phyloP scores from a whole-genome alignment of 129 eudicot species.

The Ambrosia artemisiifolia region DNA sequence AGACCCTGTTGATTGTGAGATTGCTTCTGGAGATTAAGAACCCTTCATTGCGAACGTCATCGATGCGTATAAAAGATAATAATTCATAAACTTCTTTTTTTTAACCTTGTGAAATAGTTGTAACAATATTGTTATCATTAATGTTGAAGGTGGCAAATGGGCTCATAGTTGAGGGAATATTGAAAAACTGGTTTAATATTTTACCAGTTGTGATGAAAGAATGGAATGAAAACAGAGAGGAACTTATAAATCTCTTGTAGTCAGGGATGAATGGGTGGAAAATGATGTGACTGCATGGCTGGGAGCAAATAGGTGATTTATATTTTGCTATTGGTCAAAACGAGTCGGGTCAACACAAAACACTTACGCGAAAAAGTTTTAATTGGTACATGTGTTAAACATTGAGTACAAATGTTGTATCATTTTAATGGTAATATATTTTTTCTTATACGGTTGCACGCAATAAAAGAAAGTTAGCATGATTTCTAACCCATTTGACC shows the following conservation, averaged over 20 bases:
- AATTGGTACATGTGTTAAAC: background rate
- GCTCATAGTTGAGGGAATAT: slow-evolving; percentile 65
- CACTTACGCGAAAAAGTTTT: background rate
- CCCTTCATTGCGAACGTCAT: slow-evolving; percentile 72
- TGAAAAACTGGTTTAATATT: slow-evolving; percentile 66
- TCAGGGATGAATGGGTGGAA: slow-evolving; percentile 95
- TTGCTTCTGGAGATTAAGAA: slow-evolving; percentile 70
- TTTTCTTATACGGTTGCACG: background rate
- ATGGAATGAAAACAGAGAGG: slow-evolving; percentile 80
- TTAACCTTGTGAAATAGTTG: slow-evolving; percentile 6
- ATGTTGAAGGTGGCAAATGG: slow-evolving; percentile 77
- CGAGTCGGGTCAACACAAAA: background rate
- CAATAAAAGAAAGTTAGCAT: background rate
- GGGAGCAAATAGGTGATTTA: slow-evolving; percentile 83
- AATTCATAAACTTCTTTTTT: slow-evolving; percentile 1
- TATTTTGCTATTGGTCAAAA: background rate
- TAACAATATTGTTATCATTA: too few species aligned
- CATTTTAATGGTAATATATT: background rate
- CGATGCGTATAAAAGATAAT: slow-evolving; percentile 45
- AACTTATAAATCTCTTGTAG: slow-evolving; percentile 69
- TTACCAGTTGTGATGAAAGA: slow-evolving; percentile 76
- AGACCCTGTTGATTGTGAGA: slow-evolving; percentile 83
- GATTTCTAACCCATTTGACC: background rate
- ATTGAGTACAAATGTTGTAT: background rate
- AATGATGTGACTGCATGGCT: slow-evolving; percentile 82